Base-by-base conservation (phyloP, 148 eudicot genomes). In the Limonium bicolor region DNA sequence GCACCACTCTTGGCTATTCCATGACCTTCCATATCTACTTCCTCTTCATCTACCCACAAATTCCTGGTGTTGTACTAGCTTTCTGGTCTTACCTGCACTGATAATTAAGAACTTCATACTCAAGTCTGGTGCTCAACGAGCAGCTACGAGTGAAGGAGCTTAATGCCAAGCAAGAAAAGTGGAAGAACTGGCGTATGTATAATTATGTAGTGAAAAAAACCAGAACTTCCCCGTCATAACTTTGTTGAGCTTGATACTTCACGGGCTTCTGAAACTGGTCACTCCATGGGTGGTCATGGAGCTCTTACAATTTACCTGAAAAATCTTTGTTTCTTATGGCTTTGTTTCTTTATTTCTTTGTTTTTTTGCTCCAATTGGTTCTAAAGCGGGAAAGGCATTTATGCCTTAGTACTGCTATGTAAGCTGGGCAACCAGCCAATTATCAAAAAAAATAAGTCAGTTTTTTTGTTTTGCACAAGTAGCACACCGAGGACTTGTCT, bases 121-220 rank as follows among this genome's bases (percentile, higher is more conserved):
- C 20, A 92, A 92, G 51, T 78, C 99, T 51, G 99, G 99, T 52
- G 99, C 99, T 47, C 99, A 92, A 45, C 95, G 94, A 56, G 66
- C 64, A 56, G 99, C 95, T 61, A 73, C 95, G 0, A 64, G 33
- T 45, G 95, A 81, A 66, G 95, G 95, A 24, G 45, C 82, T 92
- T 30, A 92, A 92, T 71, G 95, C 99, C 12, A 71, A 72, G 31
- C 88, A 81, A 55, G 99, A 92, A 42, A 92, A 92, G 66, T 92
- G 99, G 99, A 92, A 92, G 78, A 85, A 92, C 63, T 92, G 99
- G 99, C 72, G 58, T 42, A 92, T 92, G 99, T 92, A 81, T 60
- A 88, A 85, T 53, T 92, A 92, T 57, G 72, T 85, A 19, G 94
- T 85, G 44, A 85, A 78, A 76, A 95, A 92, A 70, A 52, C 99